phyloP scores from a whole-genome alignment of 768 basidiomycete species.

The Lactarius deliciosus region DNA sequence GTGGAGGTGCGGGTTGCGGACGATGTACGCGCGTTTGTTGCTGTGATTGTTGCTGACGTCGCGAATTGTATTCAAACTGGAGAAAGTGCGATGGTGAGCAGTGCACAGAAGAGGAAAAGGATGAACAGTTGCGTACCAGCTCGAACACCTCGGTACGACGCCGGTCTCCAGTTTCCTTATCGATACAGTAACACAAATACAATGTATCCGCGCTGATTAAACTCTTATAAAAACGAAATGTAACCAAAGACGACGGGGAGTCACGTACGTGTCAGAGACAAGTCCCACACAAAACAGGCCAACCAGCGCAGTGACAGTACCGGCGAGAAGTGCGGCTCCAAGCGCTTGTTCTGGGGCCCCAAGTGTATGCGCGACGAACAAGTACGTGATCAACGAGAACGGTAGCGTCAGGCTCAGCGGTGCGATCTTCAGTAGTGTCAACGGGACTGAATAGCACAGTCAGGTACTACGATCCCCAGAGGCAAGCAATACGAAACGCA shows the following conservation, averaged over 20 bases:
- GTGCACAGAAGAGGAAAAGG: neutral
- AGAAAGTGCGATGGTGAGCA: neutral
- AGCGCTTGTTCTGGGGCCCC: constrained; percentile 69
- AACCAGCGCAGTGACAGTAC: constrained; percentile 76
- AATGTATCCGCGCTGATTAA: constrained; percentile 55
- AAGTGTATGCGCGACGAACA: constrained; percentile 86
- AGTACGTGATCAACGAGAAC: constrained; percentile 77
- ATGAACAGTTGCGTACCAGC: constrained; percentile 44
- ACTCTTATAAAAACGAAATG: neutral
- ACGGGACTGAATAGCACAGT: constrained; percentile 44
- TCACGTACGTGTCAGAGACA: constrained; percentile 67
- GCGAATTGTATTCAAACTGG: constrained; percentile 29
- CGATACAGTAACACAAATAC: constrained; percentile 68
- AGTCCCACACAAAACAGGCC: constrained; percentile 82
- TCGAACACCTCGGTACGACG: constrained; percentile 54
- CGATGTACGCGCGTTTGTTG: constrained; percentile 18
- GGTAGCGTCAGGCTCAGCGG: constrained; percentile 80
- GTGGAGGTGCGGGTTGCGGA: constrained; percentile 12
- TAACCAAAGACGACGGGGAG: neutral
- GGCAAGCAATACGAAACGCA: constrained; percentile 36
- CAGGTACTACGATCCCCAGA: neutral
- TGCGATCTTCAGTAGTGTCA: constrained; percentile 73
- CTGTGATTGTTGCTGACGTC: constrained; percentile 14
- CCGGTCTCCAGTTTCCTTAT: constrained; percentile 51
- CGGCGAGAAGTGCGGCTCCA: constrained; percentile 72